Conservation (phyloP, 2,329 filamentous ascomycete genomes). For the Nemania sp. region DNA sequence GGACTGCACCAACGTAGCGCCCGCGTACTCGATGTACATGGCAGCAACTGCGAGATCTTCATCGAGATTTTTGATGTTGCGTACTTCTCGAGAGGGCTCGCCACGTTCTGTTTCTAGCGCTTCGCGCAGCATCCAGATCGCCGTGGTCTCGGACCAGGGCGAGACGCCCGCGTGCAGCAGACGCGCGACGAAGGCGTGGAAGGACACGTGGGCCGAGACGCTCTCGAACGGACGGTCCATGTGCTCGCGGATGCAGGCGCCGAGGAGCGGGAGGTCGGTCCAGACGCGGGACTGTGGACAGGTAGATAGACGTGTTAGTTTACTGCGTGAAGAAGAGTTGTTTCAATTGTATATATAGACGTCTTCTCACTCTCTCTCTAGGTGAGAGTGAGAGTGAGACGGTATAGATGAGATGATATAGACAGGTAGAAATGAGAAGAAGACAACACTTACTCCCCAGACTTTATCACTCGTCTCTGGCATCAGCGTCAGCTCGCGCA, state of each 20-base stretch:
- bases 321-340: no score
- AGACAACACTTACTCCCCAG: constrained; percentile 32
- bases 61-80: constrained; percentile 14
- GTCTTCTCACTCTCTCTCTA: neutral
- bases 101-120: constrained; percentile 27
- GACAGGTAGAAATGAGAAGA: neutral
- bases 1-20: constrained; percentile 29
- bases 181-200: constrained; percentile 37
- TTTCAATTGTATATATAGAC: neutral
- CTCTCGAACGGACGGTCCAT: constrained; percentile 17
- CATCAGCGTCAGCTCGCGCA: constrained; percentile 34
- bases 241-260: constrained; percentile 28
- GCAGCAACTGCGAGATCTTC: constrained; percentile 31
- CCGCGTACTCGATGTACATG: constrained; percentile 36
- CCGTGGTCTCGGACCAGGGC: constrained; percentile 18
- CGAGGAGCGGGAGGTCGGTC: constrained; percentile 35
- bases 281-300: constrained; percentile 30
- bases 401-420: neutral
- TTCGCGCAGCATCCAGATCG: constrained; percentile 37
- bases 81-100: neutral
- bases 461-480: constrained; percentile 32
- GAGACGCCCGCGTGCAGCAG: constrained; percentile 32
- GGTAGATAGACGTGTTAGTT: no score
- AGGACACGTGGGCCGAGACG: constrained; percentile 26
- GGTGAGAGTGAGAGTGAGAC: neutral